A percentile compares a stretch with the other conserved stretches of the same genome.
Evolutionary conservation across 2,329 filamentous ascomycete species (phyloP).

Genomic region (Ascochyta koolunga): DNA sequence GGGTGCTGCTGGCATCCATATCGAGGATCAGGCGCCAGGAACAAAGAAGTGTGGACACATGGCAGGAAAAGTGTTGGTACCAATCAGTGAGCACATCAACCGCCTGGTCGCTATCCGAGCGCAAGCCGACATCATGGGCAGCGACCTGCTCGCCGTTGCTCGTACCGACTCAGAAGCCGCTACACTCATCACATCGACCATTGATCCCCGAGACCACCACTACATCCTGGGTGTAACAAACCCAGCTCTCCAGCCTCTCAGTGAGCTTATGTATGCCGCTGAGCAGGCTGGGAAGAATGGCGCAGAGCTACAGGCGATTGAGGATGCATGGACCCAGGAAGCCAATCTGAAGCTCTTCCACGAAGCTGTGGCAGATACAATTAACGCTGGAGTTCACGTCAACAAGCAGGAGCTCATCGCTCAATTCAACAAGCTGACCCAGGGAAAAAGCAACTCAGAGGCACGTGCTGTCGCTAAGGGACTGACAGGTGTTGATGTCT

Average conservation of each 20-base stretch:
- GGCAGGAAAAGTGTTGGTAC: constrained; percentile 97
- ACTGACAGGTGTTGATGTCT: constrained; percentile 78
- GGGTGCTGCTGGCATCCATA: constrained; percentile 96
- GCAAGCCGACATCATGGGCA: constrained; percentile 98
- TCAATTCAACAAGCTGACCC: constrained; percentile 69
- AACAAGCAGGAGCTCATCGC: constrained; percentile 72
- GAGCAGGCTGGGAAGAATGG: constrained; percentile 83
- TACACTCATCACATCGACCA: constrained; percentile 94
- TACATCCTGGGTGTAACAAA: constrained; percentile 94
- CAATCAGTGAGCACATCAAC: constrained; percentile 98
- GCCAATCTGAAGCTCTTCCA: constrained; percentile 87
- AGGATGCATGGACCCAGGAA: constrained; percentile 83
- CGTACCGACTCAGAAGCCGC: constrained; percentile 97
- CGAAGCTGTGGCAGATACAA: constrained; percentile 83
- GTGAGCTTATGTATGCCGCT: constrained; percentile 88
- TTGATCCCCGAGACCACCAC: constrained; percentile 91
- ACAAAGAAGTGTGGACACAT: constrained; percentile 99
- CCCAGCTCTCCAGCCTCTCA: constrained; percentile 79
- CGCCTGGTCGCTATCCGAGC: constrained; percentile 94
- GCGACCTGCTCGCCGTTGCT: constrained; percentile 87
- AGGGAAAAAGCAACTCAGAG: constrained; percentile 86
- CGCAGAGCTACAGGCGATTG: constrained; percentile 82
- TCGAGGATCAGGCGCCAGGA: constrained; percentile 96
- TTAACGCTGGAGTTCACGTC: constrained; percentile 69
- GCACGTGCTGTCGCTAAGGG: constrained; percentile 78